Base-by-base conservation (phyloP, 2,329 filamentous ascomycete species). In the Pseudogymnoascus sp. region DNA sequence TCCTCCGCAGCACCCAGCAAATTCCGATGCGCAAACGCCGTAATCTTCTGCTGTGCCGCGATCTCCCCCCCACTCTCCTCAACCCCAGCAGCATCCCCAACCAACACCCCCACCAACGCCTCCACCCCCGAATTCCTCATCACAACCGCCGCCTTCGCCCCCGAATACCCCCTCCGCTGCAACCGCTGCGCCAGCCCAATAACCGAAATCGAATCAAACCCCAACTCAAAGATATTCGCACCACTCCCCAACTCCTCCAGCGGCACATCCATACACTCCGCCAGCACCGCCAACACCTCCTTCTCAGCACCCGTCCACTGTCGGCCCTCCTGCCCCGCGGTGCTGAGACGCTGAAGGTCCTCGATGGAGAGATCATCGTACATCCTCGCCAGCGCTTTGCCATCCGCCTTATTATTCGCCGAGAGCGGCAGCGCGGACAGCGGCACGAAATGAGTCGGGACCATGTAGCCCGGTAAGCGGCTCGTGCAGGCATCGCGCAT, bases 351-450 rank as follows among this genome's bases (percentile, higher is more conserved):
- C 65, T 90, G 84, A 19, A 95, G 75, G 7, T 86, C 78, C 35
- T 85, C 83, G 0, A 70, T 52, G 36, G 82, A 80, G 2, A 93
- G 71, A 0, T 77, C 75, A 8, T 82, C 75, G 69, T 93, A 96
- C 1, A 95, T 74, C 0, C 75, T 74, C 63, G 83, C 87, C 2
- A 97, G 75, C 36, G 80, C 78, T 69, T 89, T 93, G 5, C 81
- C 80, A 69, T 97, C 92, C 0, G 89, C 88, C 72, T 97, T 97
- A 74, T 96, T 96, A 73, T 96, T 97, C 5, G 89, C 78, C 1
- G 91, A 95, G 0, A 97, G 78, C 0, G 92, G 92, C 61, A 97
- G 85, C 6, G 77, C 80, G 0, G 85, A 81, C 6, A 96, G 75
- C 3, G 82, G 83, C 23, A 96, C 77, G 63, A 95, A 85, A 69